Evolutionary conservation across 352 stramenopile genomes (phyloP), one percentile per base, ranked within the genome.

Genomic region (Elongisporangium prolatum): DNA sequence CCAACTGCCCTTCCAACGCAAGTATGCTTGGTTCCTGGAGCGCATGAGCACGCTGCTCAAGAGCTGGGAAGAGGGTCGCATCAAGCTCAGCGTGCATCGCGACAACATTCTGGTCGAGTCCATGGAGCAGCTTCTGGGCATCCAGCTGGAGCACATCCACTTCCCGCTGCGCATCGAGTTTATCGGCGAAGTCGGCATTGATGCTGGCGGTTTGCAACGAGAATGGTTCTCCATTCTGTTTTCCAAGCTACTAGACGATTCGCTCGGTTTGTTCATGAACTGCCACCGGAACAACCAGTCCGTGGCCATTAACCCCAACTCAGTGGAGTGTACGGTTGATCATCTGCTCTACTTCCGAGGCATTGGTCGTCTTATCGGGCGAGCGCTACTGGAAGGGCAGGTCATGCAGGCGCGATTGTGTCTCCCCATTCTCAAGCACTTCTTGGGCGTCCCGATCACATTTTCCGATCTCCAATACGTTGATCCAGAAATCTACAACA

Each of bases 341-440:
- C 82, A 91, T 48, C 65, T 91, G 68, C 74, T 96, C 28, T 98
- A 98, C 70, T 94, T 92, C 54, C 78, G 80, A 21, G 82, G 80
- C 25, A 84, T 88, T 53, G 84, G 84, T 2, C 68, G 84, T 2
- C 66, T 94, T 22, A 59, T 94, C 9, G 84, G 84, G 0, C 78
- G 83, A 8, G 75, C 84, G 4, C 60, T 94, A 28, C 64, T 94
- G 3, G 82, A 94, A 66, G 84, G 84, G 14, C 77, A 89, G 51
- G 81, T 77, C 3, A 88, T 94, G 75, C 75, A 85, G 22, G 77
- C 82, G 44, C 61, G 76, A 55, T 67, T 94, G 17, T 89, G 75
- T 68, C 58, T 91, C 25, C 81, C 84, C 0, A 84, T 94, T 57
- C 75, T 94, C 49, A 92, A 94, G 60, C 80, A 89, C 57, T 77